These are phyloP conservation scores for Ziziphus jujuba DNA, from an alignment of 306 rosid species.

Conservation along the genomic window DNA sequence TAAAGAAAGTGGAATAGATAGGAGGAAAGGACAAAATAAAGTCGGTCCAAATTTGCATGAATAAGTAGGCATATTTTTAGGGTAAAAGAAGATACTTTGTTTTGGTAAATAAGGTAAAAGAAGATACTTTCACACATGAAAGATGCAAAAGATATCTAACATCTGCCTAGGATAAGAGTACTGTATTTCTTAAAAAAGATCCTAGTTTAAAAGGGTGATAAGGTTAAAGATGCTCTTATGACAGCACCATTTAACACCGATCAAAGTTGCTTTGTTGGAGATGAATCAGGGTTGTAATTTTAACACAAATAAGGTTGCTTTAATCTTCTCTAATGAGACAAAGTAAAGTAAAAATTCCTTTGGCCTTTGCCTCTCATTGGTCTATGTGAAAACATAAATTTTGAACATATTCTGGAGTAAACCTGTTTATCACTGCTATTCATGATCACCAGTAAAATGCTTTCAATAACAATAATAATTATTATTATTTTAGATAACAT, in stretches of 20 bases:
- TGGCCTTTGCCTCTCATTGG: neutral
- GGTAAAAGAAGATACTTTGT: constrained; percentile 2
- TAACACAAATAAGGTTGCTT: neutral
- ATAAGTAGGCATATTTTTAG: neutral
- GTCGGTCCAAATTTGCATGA: too few relatives aligned
- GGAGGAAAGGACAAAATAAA: neutral
- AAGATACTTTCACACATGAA: neutral
- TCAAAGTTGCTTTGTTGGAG: neutral
- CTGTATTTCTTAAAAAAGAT: neutral
- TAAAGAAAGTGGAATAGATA: too few relatives aligned
- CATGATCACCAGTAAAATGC: too few relatives aligned
- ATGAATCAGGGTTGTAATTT: constrained; percentile 1
- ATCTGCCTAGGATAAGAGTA: neutral
- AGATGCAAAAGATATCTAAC: neutral
- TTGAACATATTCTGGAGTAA: too few relatives aligned
- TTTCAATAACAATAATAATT: too few relatives aligned
- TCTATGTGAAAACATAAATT: neutral
- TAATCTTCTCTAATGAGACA: neutral
- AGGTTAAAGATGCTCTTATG: neutral
- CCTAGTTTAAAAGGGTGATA: constrained; percentile 5
- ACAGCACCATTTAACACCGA: too few relatives aligned
- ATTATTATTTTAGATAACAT: too few relatives aligned
- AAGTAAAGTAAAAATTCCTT: neutral
- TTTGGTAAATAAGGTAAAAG: too few relatives aligned
- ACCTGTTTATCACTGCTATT: too few relatives aligned